Evolutionary conservation across 352 stramenopile genomes (phyloP).

Genomic region (Hyphochytrium catenoides): DNA sequence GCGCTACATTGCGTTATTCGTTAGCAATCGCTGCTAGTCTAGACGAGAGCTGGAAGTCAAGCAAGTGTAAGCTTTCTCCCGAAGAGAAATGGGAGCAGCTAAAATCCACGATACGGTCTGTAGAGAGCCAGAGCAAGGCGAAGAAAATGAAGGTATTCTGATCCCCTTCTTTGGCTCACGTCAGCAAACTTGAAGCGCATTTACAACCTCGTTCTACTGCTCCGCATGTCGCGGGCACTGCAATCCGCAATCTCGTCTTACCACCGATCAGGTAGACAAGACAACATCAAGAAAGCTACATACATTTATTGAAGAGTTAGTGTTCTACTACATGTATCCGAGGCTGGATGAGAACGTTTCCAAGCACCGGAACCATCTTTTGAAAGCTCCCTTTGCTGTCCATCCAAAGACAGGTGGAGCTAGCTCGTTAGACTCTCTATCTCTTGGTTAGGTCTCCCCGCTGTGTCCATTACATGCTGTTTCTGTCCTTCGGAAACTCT

Average conservation of each 20-base stretch:
- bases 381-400: constrained; percentile 96
- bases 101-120: constrained; percentile 30
- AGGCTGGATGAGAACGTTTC: constrained; percentile 98
- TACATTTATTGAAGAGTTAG: constrained; percentile 79
- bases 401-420: constrained; percentile 78
- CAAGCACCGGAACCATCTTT: constrained; percentile 97
- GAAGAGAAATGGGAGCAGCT: constrained; percentile 68
- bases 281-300: constrained; percentile 34
- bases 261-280: constrained; percentile 17
- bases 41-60: constrained; percentile 22
- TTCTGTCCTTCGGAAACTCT: no score
- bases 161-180: no score
- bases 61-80: constrained; percentile 24
- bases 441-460: background rate
- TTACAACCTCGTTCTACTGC: no score
- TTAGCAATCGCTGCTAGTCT: constrained; percentile 34
- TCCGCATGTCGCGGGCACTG: no score
- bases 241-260: no score
- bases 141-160: no score
- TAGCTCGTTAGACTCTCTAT: background rate
- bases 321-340: constrained; percentile 89
- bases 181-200: no score
- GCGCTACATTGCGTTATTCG: background rate
- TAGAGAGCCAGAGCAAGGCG: no score
- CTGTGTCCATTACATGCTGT: constrained; percentile 17